Evolutionary conservation across 805 yeast species (phyloP), one percentile per base, ranked within the genome.

Genomic region (Starmerella scarabaei): DNA sequence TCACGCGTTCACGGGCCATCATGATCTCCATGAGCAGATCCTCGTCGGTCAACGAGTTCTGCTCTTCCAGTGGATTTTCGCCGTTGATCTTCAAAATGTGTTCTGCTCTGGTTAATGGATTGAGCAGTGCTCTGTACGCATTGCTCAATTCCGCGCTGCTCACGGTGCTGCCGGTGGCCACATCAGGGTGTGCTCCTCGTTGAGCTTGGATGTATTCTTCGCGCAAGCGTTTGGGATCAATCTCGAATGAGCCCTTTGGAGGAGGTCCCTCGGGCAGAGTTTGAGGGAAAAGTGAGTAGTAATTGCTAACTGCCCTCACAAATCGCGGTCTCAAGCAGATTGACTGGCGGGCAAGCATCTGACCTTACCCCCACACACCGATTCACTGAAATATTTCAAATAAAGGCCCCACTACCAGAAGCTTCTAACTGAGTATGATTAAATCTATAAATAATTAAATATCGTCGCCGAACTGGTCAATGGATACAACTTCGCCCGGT

Each of bases 401-500:
- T n/a, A n/a, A n/a, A n/a, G n/a, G n/a, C n/a, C n/a, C n/a, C n/a
- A n/a, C n/a, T n/a, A n/a, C n/a, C n/a, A n/a, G n/a, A n/a, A n/a
- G n/a, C n/a, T n/a, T n/a, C n/a, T n/a, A n/a, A n/a, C n/a, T n/a
- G n/a, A n/a, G n/a, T n/a, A n/a, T n/a, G n/a, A n/a, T n/a, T n/a
- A n/a, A n/a, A n/a, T n/a, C n/a, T n/a, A 28, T 6, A 28, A 28
- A 5, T 15, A 30, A n/a, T 38, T 31, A 53, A 18, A 53, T 44
- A 33, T 54, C 56, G 42, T 53, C 56, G 30, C 55, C 56, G 28
- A 52, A 49, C 33, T 42, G 71, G 53, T 72, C 84, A 47, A 88
- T 63, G 24, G 79, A 76, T 40, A 91, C 75, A 9, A 77, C 77
- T 63, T 91, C 93, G 38, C 99, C 99, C 1, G 97, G 98, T 62